Evolutionary conservation across 2,329 filamentous ascomycete species (phyloP).

Genomic region (Fusarium goolgardi): DNA sequence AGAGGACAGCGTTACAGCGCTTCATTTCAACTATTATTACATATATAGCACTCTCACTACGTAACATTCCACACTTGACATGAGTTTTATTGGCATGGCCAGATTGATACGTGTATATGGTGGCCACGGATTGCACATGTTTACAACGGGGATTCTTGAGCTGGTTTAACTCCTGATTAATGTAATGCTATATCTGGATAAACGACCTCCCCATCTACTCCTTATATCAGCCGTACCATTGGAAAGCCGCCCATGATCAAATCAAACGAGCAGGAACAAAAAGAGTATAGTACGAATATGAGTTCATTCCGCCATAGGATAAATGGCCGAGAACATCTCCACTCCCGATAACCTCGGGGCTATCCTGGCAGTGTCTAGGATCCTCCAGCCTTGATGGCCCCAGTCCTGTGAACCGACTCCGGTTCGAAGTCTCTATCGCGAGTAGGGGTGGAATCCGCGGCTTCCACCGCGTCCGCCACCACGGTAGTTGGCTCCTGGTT

Average conservation of each 20-base stretch:
- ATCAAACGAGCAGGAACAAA: constrained; percentile 12
- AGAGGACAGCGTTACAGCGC: constrained; percentile 34
- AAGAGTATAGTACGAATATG: constrained; percentile 16
- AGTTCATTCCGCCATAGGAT: constrained; percentile 17
- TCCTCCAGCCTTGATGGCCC: background rate
- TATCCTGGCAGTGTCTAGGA: constrained; percentile 5
- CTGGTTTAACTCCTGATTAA: constrained; percentile 27
- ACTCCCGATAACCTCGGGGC: constrained; percentile 17
- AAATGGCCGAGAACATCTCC: constrained; percentile 9
- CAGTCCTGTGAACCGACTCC: constrained; percentile 10
- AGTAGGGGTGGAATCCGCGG: constrained; percentile 85
- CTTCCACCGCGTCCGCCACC: constrained; percentile 83
- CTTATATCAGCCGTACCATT: constrained; percentile 19
- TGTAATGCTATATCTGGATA: constrained; percentile 19
- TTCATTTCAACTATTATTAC: constrained; percentile 40
- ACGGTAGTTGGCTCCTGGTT: constrained; percentile 91
- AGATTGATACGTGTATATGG: background rate
- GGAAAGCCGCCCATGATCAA: constrained; percentile 17
- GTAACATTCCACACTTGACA: background rate
- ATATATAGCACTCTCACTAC: constrained; percentile 39
- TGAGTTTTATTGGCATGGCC: no score
- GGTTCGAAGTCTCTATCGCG: constrained; percentile 45
- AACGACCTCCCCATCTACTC: constrained; percentile 11
- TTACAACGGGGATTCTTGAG: background rate
- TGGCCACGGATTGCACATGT: background rate